phyloP scores from a whole-genome alignment of 1,139 yeast species.

The Geotrichum europaeum region DNA sequence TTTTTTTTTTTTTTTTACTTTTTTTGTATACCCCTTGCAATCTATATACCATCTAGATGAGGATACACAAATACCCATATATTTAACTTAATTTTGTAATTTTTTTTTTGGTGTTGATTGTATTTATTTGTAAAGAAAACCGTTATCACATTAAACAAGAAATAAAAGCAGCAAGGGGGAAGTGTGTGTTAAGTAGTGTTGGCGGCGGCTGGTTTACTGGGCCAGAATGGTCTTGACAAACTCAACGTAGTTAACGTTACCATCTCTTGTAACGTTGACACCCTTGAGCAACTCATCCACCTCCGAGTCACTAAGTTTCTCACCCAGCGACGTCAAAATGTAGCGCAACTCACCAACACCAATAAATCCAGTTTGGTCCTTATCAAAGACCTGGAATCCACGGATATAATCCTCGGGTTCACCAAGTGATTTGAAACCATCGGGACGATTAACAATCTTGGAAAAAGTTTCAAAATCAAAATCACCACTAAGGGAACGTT shows the following conservation, averaged over 20 bases:
- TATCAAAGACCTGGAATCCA: constrained; percentile 97
- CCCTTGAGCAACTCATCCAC: constrained; percentile 96
- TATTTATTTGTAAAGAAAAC: not conserved
- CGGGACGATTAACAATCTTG: constrained; percentile 75
- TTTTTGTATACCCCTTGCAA: too few relatives aligned
- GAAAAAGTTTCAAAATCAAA: constrained; percentile 74
- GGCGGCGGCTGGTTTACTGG: constrained; percentile 42
- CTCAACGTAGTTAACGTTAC: constrained; percentile 87
- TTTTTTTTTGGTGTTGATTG: not conserved
- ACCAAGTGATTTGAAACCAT: constrained; percentile 86
- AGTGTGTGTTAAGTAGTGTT: not conserved
- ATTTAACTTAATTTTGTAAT: too few relatives aligned
- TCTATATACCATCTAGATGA: too few relatives aligned
- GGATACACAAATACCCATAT: too few relatives aligned
- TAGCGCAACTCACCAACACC: constrained; percentile 96
- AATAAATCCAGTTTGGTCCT: constrained; percentile 89
- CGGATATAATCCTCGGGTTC: constrained; percentile 93
- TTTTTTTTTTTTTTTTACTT: not conserved
- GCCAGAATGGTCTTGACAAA: constrained; percentile 91
- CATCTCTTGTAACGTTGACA: constrained; percentile 87
- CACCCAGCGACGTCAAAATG: constrained; percentile 89
- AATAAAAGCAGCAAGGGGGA: not conserved
- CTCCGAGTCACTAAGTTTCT: constrained; percentile 80
- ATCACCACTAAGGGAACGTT: constrained; percentile 40
- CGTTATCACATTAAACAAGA: not conserved